These are phyloP conservation scores for Aspergillus sp. DNA, from an alignment of 2,329 filamentous ascomycete species.

Conservation along the genomic window DNA sequence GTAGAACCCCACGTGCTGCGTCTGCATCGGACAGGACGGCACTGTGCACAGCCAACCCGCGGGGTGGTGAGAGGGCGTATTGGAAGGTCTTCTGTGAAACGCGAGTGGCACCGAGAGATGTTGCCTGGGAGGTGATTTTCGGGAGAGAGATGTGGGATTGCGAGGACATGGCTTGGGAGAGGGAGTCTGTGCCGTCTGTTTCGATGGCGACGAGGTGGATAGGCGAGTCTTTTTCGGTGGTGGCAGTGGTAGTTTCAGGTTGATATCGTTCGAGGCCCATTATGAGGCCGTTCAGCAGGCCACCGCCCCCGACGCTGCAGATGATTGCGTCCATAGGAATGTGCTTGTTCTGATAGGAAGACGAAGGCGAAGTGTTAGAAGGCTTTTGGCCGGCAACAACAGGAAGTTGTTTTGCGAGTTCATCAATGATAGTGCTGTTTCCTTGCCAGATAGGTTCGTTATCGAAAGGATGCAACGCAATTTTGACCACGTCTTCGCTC, in stretches of 20 bases:
- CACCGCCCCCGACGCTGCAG: constrained; percentile 73
- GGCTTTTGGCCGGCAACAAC: constrained; percentile 21
- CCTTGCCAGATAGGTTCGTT: constrained; percentile 40
- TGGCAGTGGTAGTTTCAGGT: constrained; percentile 27
- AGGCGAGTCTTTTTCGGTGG: constrained; percentile 16
- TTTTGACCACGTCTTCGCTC: constrained; percentile 27
- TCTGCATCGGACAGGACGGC: constrained; percentile 65
- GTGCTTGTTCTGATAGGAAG: constrained; percentile 18
- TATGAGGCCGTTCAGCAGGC: constrained; percentile 68
- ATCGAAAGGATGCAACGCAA: constrained; percentile 39
- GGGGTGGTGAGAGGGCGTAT: constrained; percentile 46
- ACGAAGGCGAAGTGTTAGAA: constrained; percentile 4
- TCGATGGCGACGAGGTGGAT: constrained; percentile 62
- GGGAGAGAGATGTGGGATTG: constrained; percentile 55
- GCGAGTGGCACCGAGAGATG: constrained; percentile 62
- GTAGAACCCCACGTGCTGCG: constrained; percentile 67
- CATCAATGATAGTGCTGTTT: constrained; percentile 38
- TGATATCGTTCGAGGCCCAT: constrained; percentile 52
- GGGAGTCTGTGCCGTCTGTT: constrained; percentile 63
- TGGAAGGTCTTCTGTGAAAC: constrained; percentile 62
- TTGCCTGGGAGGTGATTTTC: constrained; percentile 67
- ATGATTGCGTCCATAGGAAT: constrained; percentile 59
- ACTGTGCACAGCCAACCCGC: constrained; percentile 46
- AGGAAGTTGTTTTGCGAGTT: constrained; percentile 36
- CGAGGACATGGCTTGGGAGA: constrained; percentile 51